Evolutionary conservation across 2,329 filamentous ascomycete species (phyloP).

Genomic region (Fusarium foetens): DNA sequence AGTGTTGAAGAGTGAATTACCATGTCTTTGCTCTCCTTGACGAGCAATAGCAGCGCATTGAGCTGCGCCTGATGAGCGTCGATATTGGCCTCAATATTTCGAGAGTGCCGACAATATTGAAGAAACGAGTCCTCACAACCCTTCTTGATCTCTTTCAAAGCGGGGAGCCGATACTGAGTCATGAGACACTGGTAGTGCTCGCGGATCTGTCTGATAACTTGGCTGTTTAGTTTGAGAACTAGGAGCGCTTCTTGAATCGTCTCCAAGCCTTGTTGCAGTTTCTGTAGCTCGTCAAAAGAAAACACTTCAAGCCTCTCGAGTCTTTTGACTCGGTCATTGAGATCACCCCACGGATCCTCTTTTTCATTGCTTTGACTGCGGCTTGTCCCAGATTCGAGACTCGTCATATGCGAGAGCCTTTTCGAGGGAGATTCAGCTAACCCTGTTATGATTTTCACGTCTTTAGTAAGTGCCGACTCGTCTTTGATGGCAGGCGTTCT

Average conservation of each 20-base stretch:
- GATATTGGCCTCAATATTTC: constrained; percentile 9
- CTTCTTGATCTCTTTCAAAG: neutral
- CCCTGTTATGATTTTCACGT: neutral
- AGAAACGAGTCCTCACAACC: neutral
- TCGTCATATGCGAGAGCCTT: neutral
- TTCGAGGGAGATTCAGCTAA: neutral
- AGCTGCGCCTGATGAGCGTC: constrained; percentile 9
- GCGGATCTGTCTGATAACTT: constrained; percentile 21
- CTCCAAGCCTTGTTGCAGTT: constrained; percentile 7
- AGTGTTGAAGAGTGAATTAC: neutral
- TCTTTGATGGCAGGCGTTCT: constrained; percentile 4
- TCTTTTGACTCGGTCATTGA: neutral
- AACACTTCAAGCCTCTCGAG: neutral
- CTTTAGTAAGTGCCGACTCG: neutral
- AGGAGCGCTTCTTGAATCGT: constrained; percentile 20
- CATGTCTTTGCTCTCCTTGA: constrained; percentile 21
- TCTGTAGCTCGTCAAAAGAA: constrained; percentile 7
- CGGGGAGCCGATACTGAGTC: neutral
- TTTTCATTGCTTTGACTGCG: neutral
- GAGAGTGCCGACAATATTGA: neutral
- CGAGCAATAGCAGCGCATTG: neutral
- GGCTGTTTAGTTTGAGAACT: constrained; percentile 21
- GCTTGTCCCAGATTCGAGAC: neutral
- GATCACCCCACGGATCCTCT: neutral
- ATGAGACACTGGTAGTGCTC: constrained; percentile 21